Percentiles rank a stretch among this genome's conserved stretches.
These are phyloP conservation scores for Desmodesmus armatus DNA, from an alignment of 139 green algal species.

Conservation along the genomic window DNA sequence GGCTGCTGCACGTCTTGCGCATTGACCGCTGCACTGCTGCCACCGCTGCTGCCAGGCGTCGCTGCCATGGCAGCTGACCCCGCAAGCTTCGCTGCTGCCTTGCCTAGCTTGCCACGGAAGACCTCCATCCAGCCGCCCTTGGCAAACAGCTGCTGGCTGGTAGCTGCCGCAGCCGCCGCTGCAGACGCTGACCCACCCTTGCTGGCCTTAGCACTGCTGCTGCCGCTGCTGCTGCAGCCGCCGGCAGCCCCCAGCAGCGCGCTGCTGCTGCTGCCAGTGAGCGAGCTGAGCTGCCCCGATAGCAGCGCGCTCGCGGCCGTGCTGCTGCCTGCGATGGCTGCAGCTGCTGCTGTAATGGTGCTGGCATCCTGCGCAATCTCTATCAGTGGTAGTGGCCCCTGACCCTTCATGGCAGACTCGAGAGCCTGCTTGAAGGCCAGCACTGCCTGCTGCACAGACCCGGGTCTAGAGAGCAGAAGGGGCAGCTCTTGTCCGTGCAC, in stretches of 20 bases:
- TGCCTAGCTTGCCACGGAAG: constrained; percentile 34
- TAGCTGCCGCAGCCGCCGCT: constrained; percentile 15
- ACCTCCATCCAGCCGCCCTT: constrained; percentile 39
- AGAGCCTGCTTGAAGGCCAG: constrained; percentile 35
- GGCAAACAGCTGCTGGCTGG: constrained; percentile 37
- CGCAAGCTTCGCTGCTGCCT: constrained; percentile 36
- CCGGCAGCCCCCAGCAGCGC: neutral
- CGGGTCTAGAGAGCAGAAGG: constrained; percentile 38
- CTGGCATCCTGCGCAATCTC: constrained; percentile 34
- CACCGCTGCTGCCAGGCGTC: neutral
- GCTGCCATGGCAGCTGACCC: constrained; percentile 9
- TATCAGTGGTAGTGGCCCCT: constrained; percentile 30
- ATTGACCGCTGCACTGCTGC: neutral
- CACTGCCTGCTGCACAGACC: constrained; percentile 36
- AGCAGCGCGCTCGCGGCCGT: no score
- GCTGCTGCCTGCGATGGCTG: constrained; percentile 31
- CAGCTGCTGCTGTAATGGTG: constrained; percentile 25
- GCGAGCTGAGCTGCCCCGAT: no score
- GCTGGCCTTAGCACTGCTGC: constrained; percentile 1
- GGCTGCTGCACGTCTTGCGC: constrained; percentile 10
- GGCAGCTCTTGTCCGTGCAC: constrained; percentile 42
- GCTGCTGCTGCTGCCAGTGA: neutral
- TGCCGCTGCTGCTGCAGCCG: neutral
- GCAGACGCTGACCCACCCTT: neutral
- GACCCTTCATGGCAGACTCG: constrained; percentile 36